phyloP scores from a whole-genome alignment of 495 filamentous ascomycete species.

The Neurospora sublineolata region DNA sequence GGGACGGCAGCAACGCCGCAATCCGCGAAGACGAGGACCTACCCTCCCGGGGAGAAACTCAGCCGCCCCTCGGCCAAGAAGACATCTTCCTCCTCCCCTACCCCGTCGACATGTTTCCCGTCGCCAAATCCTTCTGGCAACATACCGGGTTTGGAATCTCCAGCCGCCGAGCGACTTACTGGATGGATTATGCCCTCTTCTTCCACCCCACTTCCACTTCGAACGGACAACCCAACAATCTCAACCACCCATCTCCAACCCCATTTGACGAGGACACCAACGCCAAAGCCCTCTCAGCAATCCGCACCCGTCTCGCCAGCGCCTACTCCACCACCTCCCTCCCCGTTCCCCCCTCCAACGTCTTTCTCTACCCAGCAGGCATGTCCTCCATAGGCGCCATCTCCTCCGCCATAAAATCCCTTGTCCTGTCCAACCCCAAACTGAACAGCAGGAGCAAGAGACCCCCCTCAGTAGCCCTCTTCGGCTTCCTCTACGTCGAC shows the following conservation, averaged over 20 bases:
- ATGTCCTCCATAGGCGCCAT: constrained; percentile 12
- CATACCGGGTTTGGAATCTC: constrained; percentile 22
- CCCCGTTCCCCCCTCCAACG: not conserved
- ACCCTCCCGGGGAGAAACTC: not conserved
- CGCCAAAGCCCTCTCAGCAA: not conserved
- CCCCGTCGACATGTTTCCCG: not conserved
- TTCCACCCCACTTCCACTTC: not conserved
- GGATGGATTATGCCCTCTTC: constrained; percentile 7
- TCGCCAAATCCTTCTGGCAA: constrained; percentile 18
- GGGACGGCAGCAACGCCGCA: constrained; percentile 1
- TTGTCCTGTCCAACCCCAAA: not conserved
- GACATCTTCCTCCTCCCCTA: constrained; percentile 8
- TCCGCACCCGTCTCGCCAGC: not conserved
- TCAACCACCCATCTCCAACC: not conserved
- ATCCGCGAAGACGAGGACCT: not conserved
- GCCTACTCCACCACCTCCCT: not conserved
- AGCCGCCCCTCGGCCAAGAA: not conserved
- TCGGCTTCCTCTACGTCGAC: constrained; percentile 19
- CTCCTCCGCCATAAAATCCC: constrained; percentile 1
- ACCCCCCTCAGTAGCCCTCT: not conserved
- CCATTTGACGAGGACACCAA: not conserved
- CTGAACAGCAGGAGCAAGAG: not conserved
- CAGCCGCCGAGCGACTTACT: constrained; percentile 12
- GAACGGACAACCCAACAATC: not conserved
- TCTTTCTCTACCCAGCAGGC: constrained; percentile 15